Evolutionary conservation across 2,329 filamentous ascomycete genomes (phyloP), one percentile per base, ranked within the genome.

Genomic region (Exophiala sideris): DNA sequence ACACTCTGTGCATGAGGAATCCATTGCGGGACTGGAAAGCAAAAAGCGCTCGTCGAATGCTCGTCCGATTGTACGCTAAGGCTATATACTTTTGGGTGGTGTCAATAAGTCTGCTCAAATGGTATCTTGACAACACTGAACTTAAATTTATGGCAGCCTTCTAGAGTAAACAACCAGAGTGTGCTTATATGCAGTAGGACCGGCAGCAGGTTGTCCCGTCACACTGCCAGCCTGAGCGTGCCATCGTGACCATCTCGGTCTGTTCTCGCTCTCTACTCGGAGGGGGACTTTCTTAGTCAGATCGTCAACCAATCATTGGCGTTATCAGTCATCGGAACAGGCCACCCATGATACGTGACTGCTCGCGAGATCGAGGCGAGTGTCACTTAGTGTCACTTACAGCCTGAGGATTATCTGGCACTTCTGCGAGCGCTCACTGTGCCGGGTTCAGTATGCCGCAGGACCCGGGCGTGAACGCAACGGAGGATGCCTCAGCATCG

Each of bases 1-100:
- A 52, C 64, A 66, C 47, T 64, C 63, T 33, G 44, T 48, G 46
- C 55, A 62, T 29, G 54, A 33, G 12, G 47, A 12, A 48, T 50
- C 46, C 50, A 57, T 56, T 5, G 51, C 9, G 29, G n/a, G 10
- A 16, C 14, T 38, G 4, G 35, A 10, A 38, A 29, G 24, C 24
- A 29, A 29, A 1, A 29, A 29, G 5, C 24, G 5, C 24, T 29
- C 7, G 24, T 29, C 2, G 24, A 29, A 29, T 29, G 24, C 24
- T 29, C 24, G 24, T 29, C 24, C 2, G 24, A 3, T 3, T 29
- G 24, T 3, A 29, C 24, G 24, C 7, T 29, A 29, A 29, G 2
- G 35, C 35, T 38, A 38, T 16, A 38, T 12, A 38, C 35, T 16
- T 12, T 12, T 3, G 10, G 5, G 35, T 12, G 35, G 35, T 38